Base-by-base conservation (phyloP, 1,284 basidiomycete species). In the Cutaneotrichosporon sp. region DNA sequence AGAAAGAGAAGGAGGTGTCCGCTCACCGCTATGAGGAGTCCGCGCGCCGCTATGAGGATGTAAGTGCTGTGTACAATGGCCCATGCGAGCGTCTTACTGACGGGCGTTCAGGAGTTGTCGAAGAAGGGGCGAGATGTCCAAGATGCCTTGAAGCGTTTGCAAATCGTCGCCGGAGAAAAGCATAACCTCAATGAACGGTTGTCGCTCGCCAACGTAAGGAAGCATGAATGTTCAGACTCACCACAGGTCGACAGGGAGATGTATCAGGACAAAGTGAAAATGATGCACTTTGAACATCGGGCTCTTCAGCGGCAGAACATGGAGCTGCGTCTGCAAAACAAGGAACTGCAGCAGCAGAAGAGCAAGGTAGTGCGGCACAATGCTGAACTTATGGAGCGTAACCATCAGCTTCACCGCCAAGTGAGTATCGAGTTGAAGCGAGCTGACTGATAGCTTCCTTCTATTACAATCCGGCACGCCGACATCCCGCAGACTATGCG, bases 201-300 rank as follows among this genome's bases (percentile, higher is more conserved):
- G 4, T 29, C 33, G 24, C 24, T 29, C 8, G 45, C 26, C 24
- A 46, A 8, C 3, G 32, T 26, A 49, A 55, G 42, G 48, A 55
- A 12, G 27, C 4, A 5, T 6, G 14, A 14, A 14, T 3, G 37
- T 5, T 39, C 17, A 9, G 6, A 25, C 12, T 29, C 11, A 39
- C 6, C 4, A 1, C 25, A 49, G 47, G 38, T 11, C 4, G 47
- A 49, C 14, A 49, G 24, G 5, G 32, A 22, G 22, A 49, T 32
- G 47, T 20, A 29, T 16, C 37, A 49, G 38, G 47, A 49, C 29
- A 49, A 49, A 27, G 20, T 49, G 14, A 29, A 26, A 6, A 25
- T 32, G 27, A 41, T 41, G 3, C 35, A 38, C 8, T 41, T 49
- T 20, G 47, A 49, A 14, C 29, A 42, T 11, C 12, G n/a, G 32